These are phyloP conservation scores for Begonia masoniana DNA, from an alignment of 306 rosid genomes.

Conservation along the genomic window DNA sequence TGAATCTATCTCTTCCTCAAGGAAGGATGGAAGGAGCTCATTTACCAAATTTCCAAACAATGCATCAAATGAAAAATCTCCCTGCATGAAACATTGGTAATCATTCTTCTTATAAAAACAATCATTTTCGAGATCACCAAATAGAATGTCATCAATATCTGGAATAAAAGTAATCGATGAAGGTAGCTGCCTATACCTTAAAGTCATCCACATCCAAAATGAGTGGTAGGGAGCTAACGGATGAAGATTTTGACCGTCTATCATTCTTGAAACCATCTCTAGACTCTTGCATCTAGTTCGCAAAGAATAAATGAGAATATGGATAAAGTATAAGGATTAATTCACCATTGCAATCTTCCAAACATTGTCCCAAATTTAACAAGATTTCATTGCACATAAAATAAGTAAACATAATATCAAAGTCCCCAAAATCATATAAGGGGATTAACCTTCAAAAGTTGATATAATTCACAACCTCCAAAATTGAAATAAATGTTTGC, in stretches of 20 bases:
- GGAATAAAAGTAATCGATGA: background rate
- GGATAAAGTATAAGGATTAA: too few species aligned
- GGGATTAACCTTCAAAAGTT: too few species aligned
- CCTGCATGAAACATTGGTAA: conserved; percentile 24
- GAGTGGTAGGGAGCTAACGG: conserved; percentile 60
- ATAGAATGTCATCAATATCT: background rate
- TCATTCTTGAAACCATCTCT: conserved; percentile 30
- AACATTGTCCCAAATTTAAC: too few species aligned
- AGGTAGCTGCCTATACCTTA: conserved; percentile 41
- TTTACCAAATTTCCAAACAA: conserved; percentile 84
- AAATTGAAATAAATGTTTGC: too few species aligned
- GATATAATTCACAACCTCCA: too few species aligned
- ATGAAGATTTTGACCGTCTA: conserved; percentile 24
- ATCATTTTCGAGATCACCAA: background rate
- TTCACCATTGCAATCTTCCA: too few species aligned
- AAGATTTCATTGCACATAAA: too few species aligned
- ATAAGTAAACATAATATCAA: too few species aligned
- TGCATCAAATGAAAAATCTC: conserved; percentile 91
- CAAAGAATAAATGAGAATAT: background rate
- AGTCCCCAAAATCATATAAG: too few species aligned
- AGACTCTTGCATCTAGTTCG: conserved; percentile 56
- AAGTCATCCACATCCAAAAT: conserved; percentile 82
- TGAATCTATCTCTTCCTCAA: conserved; percentile 55
- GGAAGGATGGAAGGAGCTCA: conserved; percentile 82
- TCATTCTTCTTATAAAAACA: too few species aligned